Percentiles rank a stretch among this genome's conserved stretches.
Evolutionary conservation across 805 yeast species (phyloP).

Genomic region (Lachancea sp.): DNA sequence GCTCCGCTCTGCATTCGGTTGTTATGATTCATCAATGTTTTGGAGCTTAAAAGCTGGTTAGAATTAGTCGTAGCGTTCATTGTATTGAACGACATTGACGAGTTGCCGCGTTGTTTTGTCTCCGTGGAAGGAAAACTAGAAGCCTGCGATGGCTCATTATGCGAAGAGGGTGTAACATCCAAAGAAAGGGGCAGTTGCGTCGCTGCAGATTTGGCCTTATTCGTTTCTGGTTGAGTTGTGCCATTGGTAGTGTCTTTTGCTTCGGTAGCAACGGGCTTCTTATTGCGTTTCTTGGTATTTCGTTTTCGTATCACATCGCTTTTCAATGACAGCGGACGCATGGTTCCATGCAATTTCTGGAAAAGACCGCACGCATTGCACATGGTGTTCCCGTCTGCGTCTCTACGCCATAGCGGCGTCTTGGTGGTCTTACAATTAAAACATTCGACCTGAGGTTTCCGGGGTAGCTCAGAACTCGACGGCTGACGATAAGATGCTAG

Average conservation of each 20-base stretch:
- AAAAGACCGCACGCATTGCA: constrained; percentile 97
- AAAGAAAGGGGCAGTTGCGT: neutral
- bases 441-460: constrained; percentile 44
- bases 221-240: neutral
- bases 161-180: neutral
- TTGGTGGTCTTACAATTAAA: constrained; percentile 88
- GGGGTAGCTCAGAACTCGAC: constrained; percentile 10
- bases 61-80: neutral
- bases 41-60: constrained; percentile 13
- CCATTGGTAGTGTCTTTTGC: neutral
- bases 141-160: neutral
- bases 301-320: constrained; percentile 91
- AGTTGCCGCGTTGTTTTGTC: constrained; percentile 1
- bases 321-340: constrained; percentile 82
- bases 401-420: constrained; percentile 93
- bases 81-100: neutral
- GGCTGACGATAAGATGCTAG: constrained; percentile 24
- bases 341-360: constrained; percentile 89
- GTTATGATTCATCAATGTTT: constrained; percentile 18
- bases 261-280: constrained; percentile 16
- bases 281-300: constrained; percentile 51
- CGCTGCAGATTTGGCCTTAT: neutral
- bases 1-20: constrained; percentile 9
- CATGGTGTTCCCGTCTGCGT: constrained; percentile 84
- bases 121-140: constrained; percentile 1